Evolutionary conservation across 768 basidiomycete species (phyloP).

Genomic region (Candolleomyces aberdarensis): DNA sequence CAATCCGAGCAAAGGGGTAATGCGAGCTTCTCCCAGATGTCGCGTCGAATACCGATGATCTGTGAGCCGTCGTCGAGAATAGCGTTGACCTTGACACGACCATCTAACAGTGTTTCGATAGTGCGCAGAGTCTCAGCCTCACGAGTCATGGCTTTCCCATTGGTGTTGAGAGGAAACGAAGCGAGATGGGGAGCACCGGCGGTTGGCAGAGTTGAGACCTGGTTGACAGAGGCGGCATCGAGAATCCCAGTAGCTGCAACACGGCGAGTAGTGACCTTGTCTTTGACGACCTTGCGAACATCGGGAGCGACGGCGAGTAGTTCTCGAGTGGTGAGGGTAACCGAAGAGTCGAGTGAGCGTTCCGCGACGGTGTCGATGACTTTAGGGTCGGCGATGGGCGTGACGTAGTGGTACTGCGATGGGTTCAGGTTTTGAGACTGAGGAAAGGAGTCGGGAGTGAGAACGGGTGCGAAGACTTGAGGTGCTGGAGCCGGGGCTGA

Average conservation of each 20-base stretch:
- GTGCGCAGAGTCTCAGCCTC: conserved; percentile 11
- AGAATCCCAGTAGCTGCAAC: neutral
- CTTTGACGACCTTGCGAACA: neutral
- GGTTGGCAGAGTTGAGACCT: neutral
- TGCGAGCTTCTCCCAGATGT: conserved; percentile 16
- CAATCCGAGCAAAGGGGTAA: conserved; percentile 11
- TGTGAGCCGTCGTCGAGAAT: conserved; percentile 18
- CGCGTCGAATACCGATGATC: conserved; percentile 9
- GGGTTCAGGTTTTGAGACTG: neutral
- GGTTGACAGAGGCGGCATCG: no score
- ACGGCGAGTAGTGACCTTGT: neutral
- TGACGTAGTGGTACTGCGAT: neutral
- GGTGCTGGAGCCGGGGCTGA: neutral
- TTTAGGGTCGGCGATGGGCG: neutral
- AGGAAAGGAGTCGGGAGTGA: neutral
- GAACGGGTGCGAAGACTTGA: neutral
- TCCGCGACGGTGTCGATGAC: neutral
- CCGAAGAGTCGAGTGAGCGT: neutral
- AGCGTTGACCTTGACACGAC: conserved; percentile 6
- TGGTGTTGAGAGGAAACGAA: conserved; percentile 11
- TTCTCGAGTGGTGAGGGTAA: conserved; percentile 7
- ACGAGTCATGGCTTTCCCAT: no score
- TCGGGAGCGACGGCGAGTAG: conserved; percentile 2
- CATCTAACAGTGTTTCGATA: conserved; percentile 9
- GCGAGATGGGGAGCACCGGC: neutral